Evolutionary conservation across 2,329 filamentous ascomycete species (phyloP), one percentile per base, ranked within the genome.

Genomic region (Pseudogymnoascus sp.): DNA sequence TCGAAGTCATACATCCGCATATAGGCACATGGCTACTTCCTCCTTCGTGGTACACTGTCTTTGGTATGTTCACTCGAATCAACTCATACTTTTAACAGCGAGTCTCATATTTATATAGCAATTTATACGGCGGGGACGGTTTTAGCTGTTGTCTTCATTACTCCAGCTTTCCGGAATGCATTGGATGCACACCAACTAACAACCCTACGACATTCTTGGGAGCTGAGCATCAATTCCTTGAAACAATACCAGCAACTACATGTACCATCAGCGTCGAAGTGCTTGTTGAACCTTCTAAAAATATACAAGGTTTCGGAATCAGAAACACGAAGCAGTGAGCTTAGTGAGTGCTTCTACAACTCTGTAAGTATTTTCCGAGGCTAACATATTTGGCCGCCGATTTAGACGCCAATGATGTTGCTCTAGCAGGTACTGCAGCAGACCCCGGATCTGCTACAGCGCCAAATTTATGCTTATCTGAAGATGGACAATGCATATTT

Each of bases 31-130:
- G 34, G 28, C 18, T 60, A 36, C 31, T 63, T 25, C 61, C 61
- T 31, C 61, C 61, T 36, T 8, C 50, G 10, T 63, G 61, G 61
- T 63, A 63, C 25, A 60, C 61, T 34, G 46, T 31, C 14, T 63
- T 63, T 28, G 56, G 61, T 63, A 25, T 16, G 61, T 61, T 18
- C 10, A 53, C 23, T 28, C 18, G 16, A 16, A 37, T 23, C 23
- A 28, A 25, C 14, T 44, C 38, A 50, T 53, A 25, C 37, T 23
- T 18, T 21, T 16, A 18, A 42, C 21, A 23, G 21, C 16, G 16
- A 42, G 16, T 18, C 21, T 28, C 23, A 46, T 28, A 12, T 38
- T 31, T 28, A 14, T 50, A 16, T 53, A 62, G 60, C 23, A n/a
- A 25, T 62, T n/a, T 62, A 62, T 44, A 62, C 60, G 14, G 23